Conservation (phyloP, 192 early-diverging fungal genomes). For the Gonapodya prolifera region DNA sequence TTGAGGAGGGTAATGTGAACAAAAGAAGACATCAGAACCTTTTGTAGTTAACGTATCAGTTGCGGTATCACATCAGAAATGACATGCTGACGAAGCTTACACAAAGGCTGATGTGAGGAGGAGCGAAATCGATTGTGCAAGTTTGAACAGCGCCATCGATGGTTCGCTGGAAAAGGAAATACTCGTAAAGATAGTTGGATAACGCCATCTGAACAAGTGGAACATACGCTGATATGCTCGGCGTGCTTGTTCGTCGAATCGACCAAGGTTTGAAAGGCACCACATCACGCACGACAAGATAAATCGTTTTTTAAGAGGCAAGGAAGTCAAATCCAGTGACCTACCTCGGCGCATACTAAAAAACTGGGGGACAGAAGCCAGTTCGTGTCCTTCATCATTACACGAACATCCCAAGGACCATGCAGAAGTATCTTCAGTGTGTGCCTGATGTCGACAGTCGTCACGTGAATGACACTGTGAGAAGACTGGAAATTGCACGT, state of each 20-base stretch:
- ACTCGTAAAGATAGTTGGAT: background rate
- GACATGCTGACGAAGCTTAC: no score
- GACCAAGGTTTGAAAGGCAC: background rate
- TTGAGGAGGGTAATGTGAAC: background rate
- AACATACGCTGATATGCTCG: background rate
- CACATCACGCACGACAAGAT: background rate
- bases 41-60: no score
- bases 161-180: background rate
- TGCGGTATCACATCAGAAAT: no score
- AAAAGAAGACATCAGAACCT: background rate
- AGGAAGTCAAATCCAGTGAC: no score
- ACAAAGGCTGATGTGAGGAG: background rate
- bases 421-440: background rate
- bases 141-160: background rate
- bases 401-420: background rate
- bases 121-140: background rate
- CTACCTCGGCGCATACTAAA: background rate
- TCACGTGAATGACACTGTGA: background rate
- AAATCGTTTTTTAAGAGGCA: no score
- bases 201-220: background rate
- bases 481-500: background rate
- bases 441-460: background rate
- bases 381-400: background rate
- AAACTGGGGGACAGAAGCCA: background rate
- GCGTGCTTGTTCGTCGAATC: background rate